Evolutionary conservation across 805 yeast species (phyloP), one percentile per base, ranked within the genome.

Genomic region (Spathaspora girioi): DNA sequence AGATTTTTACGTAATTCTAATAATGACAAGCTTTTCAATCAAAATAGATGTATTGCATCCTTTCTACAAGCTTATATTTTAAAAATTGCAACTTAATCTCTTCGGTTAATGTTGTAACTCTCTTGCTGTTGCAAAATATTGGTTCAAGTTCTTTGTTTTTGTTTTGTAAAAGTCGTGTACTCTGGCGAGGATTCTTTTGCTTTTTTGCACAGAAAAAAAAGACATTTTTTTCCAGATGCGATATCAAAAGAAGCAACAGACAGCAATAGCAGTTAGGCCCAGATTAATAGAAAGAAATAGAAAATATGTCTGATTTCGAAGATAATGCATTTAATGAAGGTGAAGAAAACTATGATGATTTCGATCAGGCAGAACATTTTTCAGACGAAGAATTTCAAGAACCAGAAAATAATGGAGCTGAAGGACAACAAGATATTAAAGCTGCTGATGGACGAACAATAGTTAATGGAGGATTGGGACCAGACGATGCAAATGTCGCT

Each of bases 301-400:
- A 35, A 23, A 23, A 23, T 23, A 74, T 74, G 78, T 73, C 77
- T 23, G 78, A 74, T 64, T 59, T 61, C 46, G 79, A 75, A 63
- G 79, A 74, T 46, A 66, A 60, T 56, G 75, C 77, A 38, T 87
- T 83, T 70, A 86, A 88, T 68, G 91, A 86, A 47, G 86, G 79
- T 47, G 80, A 77, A 50, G 90, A 86, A 62, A 75, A 82, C 70
- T 83, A 70, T 60, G 96, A 83, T 59, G 96, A 91, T 61, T 88
- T 86, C 67, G 97, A 90, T 52, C 92, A 84, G 56, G 73, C 76
- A 7, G 96, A 87, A 55, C 90, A 87, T 62, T 84, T 84, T 66
- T 85, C 92, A 5, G 96, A 87, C 59, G 84, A 80, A 32, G 94
- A 83, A 51, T 80, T 78, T 51, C 74, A 64, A 62, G 76, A 54